Evolutionary conservation across 2,329 filamentous ascomycete genomes (phyloP).

Genomic region (Aspergillus felis): DNA sequence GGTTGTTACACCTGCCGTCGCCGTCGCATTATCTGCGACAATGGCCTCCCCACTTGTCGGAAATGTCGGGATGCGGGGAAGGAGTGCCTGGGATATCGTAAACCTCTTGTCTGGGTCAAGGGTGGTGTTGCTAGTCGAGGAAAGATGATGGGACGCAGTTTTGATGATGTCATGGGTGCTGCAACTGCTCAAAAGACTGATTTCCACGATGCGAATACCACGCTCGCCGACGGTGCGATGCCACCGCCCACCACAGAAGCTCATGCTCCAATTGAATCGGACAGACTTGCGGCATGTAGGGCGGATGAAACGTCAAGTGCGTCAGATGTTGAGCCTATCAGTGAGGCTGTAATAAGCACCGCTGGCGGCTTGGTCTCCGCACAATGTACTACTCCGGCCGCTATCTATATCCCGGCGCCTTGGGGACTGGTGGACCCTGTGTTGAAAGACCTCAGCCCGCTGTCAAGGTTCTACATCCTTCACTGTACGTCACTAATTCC

Average conservation of each 20-base stretch:
- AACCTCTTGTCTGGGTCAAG: slow-evolving; percentile 41
- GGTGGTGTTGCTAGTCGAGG: slow-evolving; percentile 43
- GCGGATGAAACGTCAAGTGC: not conserved
- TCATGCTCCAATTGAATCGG: slow-evolving; percentile 9
- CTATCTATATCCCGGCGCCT: slow-evolving; percentile 28
- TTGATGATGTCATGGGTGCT: slow-evolving; percentile 35
- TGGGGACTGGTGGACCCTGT: slow-evolving; percentile 45
- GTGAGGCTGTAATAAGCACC: not conserved
- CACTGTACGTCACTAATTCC: slow-evolving; percentile 34
- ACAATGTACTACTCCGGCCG: slow-evolving; percentile 1
- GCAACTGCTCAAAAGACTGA: slow-evolving; percentile 2
- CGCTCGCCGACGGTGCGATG: not conserved
- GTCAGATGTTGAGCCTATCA: not conserved
- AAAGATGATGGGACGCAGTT: slow-evolving; percentile 52
- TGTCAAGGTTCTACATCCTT: slow-evolving; percentile 45
- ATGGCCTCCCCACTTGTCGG: slow-evolving; percentile 39
- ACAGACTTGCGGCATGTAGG: not conserved
- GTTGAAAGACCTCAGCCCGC: slow-evolving; percentile 42
- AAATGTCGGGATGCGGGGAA: slow-evolving; percentile 42
- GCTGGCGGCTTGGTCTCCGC: not conserved
- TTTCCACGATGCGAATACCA: not conserved
- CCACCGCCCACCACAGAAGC: not conserved
- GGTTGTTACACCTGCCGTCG: slow-evolving; percentile 44
- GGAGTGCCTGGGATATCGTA: slow-evolving; percentile 42
- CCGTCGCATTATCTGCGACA: slow-evolving; percentile 42